A percentile compares a stretch with the other conserved stretches of the same genome.
Conservation (phyloP, 148 eudicot genomes). For the Vaccinium corymbosum region DNA sequence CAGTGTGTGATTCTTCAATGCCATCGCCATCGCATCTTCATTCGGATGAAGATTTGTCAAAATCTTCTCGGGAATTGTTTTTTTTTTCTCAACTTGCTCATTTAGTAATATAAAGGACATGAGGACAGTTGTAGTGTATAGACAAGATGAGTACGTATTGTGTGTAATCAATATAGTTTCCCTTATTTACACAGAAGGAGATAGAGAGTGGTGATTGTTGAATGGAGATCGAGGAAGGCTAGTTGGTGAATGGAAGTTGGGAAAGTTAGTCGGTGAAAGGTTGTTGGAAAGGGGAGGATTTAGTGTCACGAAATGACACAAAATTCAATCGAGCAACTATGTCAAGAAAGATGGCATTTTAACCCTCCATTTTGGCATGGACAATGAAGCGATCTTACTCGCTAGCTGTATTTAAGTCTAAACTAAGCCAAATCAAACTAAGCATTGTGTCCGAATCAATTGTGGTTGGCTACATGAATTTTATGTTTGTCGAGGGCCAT, state of each 20-base stretch:
- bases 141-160: not conserved
- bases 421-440: not conserved
- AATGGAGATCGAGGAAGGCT: not conserved
- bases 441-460: not conserved
- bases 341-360: not conserved
- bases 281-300: slow-evolving; percentile 2
- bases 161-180: not conserved
- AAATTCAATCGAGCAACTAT: not conserved
- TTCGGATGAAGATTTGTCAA: not conserved
- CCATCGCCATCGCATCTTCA: not conserved
- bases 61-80: not conserved
- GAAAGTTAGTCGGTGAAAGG: not conserved
- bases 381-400: not conserved
- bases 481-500: not conserved
- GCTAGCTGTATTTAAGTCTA: not conserved
- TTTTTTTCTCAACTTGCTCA: not conserved
- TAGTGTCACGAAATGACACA: not conserved
- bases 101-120: not conserved
- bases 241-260: not conserved
- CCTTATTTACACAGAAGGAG: not conserved
- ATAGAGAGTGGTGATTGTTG: not conserved
- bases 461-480: not conserved
- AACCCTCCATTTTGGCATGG: not conserved
- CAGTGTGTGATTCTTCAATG: not conserved
- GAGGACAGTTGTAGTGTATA: not conserved